Evolutionary conservation across 2,329 filamentous ascomycete genomes (phyloP), one percentile per base, ranked within the genome.

Genomic region (Diaporthe helianthi): DNA sequence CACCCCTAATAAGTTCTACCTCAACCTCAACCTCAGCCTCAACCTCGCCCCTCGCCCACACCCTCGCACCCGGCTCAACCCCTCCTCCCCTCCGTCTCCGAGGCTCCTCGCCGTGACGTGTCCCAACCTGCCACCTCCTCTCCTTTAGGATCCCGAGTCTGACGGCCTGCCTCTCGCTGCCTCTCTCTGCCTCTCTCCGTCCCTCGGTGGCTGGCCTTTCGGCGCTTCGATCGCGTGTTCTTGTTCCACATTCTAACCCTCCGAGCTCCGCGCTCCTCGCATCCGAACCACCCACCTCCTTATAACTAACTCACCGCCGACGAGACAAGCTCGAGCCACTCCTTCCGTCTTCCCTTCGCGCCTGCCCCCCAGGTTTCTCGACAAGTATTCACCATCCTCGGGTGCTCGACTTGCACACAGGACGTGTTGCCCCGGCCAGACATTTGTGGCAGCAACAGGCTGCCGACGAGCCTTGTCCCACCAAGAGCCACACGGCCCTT

Each of bases 291-390:
- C n/a, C 41, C 47, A 47, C n/a, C 44, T 49, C 58, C n/a, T 12
- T 29, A 44, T 66, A 47, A 26, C 26, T 66, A 47, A 26, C 26
- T 51, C 19, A 47, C 54, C 51, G 58, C 26, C 49, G 44, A 55
- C 51, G 61, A 61, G 68, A 70, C 69, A 70, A 70, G 65, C 69
- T 70, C 69, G 69, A 70, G 66, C 53, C 69, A 53, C 67, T 70
- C 69, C 36, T 70, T 70, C 52, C 31, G 36, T 31, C 51, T 61
- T 46, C 55, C 36, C 49, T 58, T 46, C 44, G 22, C n/a, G 29
- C 29, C 31, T 33, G 29, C 41, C 64, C 41, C 55, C 41, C 41
- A n/a, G 52, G 65, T 36, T 31, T 44, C 17, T 38, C 41, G 53
- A 67, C 52, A 26, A 17, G 52, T 24, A 22, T 26, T n/a, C 46